Evolutionary conservation across 257 asterid species (phyloP), one percentile per base, ranked within the genome.

Genomic region (Paulownia fortunei): DNA sequence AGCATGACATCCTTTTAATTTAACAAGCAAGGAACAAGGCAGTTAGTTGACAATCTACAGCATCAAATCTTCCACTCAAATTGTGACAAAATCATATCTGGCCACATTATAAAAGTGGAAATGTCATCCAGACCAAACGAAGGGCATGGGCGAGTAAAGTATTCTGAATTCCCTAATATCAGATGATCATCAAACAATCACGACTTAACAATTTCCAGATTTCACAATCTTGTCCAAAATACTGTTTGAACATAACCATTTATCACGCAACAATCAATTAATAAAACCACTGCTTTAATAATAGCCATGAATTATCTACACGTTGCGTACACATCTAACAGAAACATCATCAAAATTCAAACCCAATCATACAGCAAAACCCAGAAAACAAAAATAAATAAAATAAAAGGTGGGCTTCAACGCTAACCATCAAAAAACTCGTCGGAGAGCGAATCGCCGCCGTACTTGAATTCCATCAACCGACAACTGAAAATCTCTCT

Each of bases 391-490:
- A 0, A 46, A 34, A 24, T 24, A 5, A 21, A 37, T 42, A 41
- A 73, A 13, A 24, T 3, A 49, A 8, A 24, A 0, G 11, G 9
- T 18, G 2, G 62, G 10, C 66, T 44, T 56, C 19, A 51, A 27
- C 34, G 79, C 92, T 71, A 65, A 94, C 98, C 97, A 68, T 89
- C 82, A 27, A 79, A 73, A 65, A 81, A 79, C 47, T 77, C 85
- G 80, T 84, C 78, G 27, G 89, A 69, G 78, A 77, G 60, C 69
- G 80, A 76, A 63, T 81, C 91, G 49, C 81, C 91, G 66, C 82
- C 88, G 51, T 72, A 78, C 49, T 84, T 86, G 82, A 73, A 34
- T 66, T 89, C 97, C 97, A 92, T 94, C 73, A 68, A 39, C 72
- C 79, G 63, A 74, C 76, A 72, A 21, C 60, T 32, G 54, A 55